Evolutionary conservation across 2,329 filamentous ascomycete species (phyloP), one percentile per base, ranked within the genome.

Genomic region (Fusarium buxicola): DNA sequence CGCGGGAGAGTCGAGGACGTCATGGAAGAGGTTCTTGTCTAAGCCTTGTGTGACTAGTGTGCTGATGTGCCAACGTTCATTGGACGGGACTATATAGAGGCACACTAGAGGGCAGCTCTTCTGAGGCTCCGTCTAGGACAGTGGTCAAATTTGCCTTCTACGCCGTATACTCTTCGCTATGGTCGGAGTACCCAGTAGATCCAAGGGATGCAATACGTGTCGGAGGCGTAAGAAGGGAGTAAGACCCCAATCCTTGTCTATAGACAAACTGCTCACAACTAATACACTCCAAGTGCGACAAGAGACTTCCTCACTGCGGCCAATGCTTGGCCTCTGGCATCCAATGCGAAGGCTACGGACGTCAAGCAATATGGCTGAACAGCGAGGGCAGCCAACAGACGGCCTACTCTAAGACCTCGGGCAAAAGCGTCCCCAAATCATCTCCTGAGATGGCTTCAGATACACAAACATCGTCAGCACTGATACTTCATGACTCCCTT

Each of bases 1-100:
- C 58, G 58, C 54, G 5, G 30, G 38, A 44, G 46, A 62, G 58
- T 62, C 58, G 41, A 62, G 61, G 52, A 24, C 58, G 58, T 62
- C 58, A 62, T 61, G 9, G n/a, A 35, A 12, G 8, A 24, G 9
- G 11, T 7, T 6, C n/a, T 27, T 15, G 21, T 40, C 24, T 27
- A 8, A 40, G 21, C 38, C 18, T n/a, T 27, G 21, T n/a, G n/a
- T n/a, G n/a, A n/a, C n/a, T n/a, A n/a, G n/a, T n/a, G n/a, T n/a
- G n/a, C n/a, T n/a, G n/a, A n/a, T n/a, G n/a, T n/a, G n/a, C n/a
- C n/a, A n/a, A n/a, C n/a, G n/a, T n/a, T n/a, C n/a, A n/a, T n/a
- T n/a, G n/a, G n/a, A n/a, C n/a, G n/a, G n/a, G n/a, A n/a, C n/a
- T n/a, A n/a, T n/a, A n/a, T n/a, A n/a, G n/a, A n/a, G n/a, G n/a